phyloP scores from a whole-genome alignment of 805 yeast genomes.

The Torulaspora franciscae region DNA sequence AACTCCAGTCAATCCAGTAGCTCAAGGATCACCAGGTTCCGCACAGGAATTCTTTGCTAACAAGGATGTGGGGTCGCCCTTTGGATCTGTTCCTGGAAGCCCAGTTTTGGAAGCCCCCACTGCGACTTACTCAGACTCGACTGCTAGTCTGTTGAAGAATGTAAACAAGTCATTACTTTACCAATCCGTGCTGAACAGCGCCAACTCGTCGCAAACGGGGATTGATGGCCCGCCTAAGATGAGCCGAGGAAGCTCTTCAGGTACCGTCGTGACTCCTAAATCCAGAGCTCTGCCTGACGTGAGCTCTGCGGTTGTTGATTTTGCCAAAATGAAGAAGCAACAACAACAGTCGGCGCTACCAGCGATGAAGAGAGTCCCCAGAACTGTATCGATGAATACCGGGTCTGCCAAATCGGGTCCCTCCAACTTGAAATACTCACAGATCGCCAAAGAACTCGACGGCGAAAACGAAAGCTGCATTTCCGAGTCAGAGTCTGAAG shows the following conservation, averaged over 20 bases:
- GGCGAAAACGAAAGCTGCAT: conserved; percentile 8
- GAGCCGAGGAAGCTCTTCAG: conserved; percentile 13
- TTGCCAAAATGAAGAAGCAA: conserved; percentile 29
- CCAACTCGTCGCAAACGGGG: conserved; percentile 19
- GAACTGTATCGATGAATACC: conserved; percentile 11
- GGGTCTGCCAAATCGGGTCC: conserved; percentile 9
- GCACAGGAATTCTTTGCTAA: conserved; percentile 52
- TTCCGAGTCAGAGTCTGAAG: conserved; percentile 12
- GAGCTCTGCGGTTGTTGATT: conserved; percentile 29
- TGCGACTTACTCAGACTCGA: conserved; percentile 8
- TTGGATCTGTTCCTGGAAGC: conserved; percentile 14
- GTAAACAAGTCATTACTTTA: conserved; percentile 29
- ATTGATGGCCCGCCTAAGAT: conserved; percentile 20
- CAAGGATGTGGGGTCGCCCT: conserved; percentile 14
- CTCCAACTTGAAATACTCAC: conserved; percentile 19
- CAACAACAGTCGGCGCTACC: conserved; percentile 30
- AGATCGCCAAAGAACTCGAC: conserved; percentile 10
- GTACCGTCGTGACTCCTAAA: conserved; percentile 35
- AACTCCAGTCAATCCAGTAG: conserved; percentile 24
- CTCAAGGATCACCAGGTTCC: conserved; percentile 33
- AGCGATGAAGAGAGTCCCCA: conserved; percentile 33
- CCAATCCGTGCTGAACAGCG: conserved; percentile 23
- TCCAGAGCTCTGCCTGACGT: conserved; percentile 34
- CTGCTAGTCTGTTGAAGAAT: conserved; percentile 26
- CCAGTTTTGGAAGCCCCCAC: conserved; percentile 13